phyloP scores from a whole-genome alignment of 2,329 filamentous ascomycete genomes.

The Nemania sp. region DNA sequence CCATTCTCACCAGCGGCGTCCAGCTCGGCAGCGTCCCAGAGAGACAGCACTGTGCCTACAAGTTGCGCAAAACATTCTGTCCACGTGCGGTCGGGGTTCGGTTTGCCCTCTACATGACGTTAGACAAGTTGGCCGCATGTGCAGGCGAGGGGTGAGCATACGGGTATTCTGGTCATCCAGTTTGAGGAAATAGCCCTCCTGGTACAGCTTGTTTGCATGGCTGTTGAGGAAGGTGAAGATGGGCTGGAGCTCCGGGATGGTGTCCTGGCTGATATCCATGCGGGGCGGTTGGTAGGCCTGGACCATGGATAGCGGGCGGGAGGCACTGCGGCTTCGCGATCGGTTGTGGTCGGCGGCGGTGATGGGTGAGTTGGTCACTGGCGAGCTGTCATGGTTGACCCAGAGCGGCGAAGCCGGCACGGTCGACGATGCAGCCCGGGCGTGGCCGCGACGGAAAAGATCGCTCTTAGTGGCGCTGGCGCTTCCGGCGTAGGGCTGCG shows the following conservation, averaged over 20 bases:
- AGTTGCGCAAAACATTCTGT: conserved; percentile 96
- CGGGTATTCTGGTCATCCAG: conserved; percentile 91
- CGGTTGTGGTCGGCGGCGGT: conserved; percentile 34
- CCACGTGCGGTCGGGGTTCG: conserved; percentile 86
- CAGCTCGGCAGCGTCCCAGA: conserved; percentile 93
- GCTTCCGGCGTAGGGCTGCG: no score
- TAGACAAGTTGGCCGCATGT: conserved; percentile 2
- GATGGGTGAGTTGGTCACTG: conserved; percentile 46
- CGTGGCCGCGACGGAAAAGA: conserved; percentile 31
- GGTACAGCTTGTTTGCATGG: conserved; percentile 94
- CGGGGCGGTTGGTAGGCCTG: conserved; percentile 82
- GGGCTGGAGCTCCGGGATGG: conserved; percentile 87
- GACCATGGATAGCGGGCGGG: conserved; percentile 82
- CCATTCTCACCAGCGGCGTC: conserved; percentile 84
- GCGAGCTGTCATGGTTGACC: conserved; percentile 45
- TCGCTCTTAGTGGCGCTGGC: conserved; percentile 27
- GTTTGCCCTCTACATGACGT: conserved; percentile 70
- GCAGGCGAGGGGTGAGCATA: conserved; percentile 53
- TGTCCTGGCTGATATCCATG: conserved; percentile 84
- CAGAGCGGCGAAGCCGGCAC: conserved; percentile 33
- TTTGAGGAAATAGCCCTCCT: conserved; percentile 97
- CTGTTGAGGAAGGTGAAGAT: conserved; percentile 94
- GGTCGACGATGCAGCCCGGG: conserved; percentile 34
- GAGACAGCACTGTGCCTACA: conserved; percentile 88
- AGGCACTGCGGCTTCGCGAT: conserved; percentile 52